Conservation (phyloP, 305 asterid species). For the Fraxinus velutina region DNA sequence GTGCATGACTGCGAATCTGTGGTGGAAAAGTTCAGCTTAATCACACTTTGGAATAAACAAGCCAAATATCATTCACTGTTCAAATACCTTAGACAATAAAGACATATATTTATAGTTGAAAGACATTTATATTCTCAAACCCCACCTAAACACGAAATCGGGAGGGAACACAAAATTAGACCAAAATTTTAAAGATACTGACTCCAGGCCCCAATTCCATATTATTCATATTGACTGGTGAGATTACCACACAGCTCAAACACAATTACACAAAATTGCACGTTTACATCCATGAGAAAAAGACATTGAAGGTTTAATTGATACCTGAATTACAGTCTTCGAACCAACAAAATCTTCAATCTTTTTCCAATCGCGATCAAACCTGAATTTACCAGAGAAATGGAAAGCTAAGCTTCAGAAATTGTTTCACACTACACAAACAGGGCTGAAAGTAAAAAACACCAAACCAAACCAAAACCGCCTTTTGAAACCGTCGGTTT, state of each 20-base stretch:
- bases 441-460: not conserved
- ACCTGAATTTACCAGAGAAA: slow-evolving; percentile 47
- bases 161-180: slow-evolving; percentile 15
- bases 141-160: not conserved
- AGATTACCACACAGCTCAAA: not conserved
- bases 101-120: not conserved
- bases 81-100: not conserved
- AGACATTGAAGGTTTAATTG: not conserved
- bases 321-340: slow-evolving; percentile 92
- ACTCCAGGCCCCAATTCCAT: slow-evolving; percentile 20
- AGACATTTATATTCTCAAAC: not conserved
- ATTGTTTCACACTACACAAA: not conserved
- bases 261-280: not conserved
- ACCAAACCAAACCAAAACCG: not conserved
- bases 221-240: not conserved
- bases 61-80: not conserved
- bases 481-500: not conserved
- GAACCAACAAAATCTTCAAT: slow-evolving; percentile 92
- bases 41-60: slow-evolving; percentile 12
- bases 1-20: slow-evolving; percentile 92
- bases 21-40: slow-evolving; percentile 12
- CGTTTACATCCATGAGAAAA: not conserved
- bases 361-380: slow-evolving; percentile 97
- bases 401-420: slow-evolving; percentile 33
- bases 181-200: not conserved